phyloP scores from a whole-genome alignment of 2,329 filamentous ascomycete genomes.

The Hypoxylon rubiginosum region DNA sequence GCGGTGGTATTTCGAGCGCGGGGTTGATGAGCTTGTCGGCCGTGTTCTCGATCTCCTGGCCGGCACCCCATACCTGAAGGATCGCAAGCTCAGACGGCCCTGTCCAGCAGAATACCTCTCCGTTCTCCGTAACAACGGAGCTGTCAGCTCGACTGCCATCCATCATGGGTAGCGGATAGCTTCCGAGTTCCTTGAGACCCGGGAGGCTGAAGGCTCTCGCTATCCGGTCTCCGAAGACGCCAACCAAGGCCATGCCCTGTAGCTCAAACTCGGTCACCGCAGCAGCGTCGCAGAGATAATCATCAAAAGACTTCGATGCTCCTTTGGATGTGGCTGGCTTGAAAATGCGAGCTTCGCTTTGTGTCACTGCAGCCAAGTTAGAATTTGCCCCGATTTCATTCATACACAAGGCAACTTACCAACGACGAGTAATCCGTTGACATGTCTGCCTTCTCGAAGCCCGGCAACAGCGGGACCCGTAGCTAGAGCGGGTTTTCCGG shows the following conservation, averaged over 20 bases:
- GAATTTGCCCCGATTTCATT: slow-evolving; percentile 19
- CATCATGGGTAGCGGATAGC: slow-evolving; percentile 74
- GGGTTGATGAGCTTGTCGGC: slow-evolving; percentile 86
- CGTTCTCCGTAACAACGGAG: slow-evolving; percentile 79
- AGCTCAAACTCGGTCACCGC: slow-evolving; percentile 80
- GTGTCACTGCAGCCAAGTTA: slow-evolving; percentile 63
- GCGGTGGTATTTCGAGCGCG: slow-evolving; percentile 77
- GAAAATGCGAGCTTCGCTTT: slow-evolving; percentile 87
- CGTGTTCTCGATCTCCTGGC: slow-evolving; percentile 70
- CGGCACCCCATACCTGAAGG: slow-evolving; percentile 86
- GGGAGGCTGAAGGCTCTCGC: slow-evolving; percentile 89
- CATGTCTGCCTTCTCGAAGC: slow-evolving; percentile 78
- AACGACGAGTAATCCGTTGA: slow-evolving; percentile 85
- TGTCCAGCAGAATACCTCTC: slow-evolving; percentile 88
- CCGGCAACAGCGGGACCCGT: slow-evolving; percentile 81
- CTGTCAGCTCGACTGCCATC: slow-evolving; percentile 80
- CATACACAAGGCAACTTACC: slow-evolving; percentile 60
- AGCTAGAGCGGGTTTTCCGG: slow-evolving; percentile 80
- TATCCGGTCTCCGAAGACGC: slow-evolving; percentile 85
- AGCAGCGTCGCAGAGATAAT: slow-evolving; percentile 84
- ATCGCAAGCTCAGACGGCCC: slow-evolving; percentile 88
- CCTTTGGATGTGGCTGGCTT: slow-evolving; percentile 87
- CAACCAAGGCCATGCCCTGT: slow-evolving; percentile 83
- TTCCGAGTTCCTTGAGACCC: slow-evolving; percentile 84
- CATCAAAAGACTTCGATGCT: slow-evolving; percentile 91